Evolutionary conservation across 2,329 filamentous ascomycete genomes (phyloP), one percentile per base, ranked within the genome.

Genomic region (Botrytis elliptica): DNA sequence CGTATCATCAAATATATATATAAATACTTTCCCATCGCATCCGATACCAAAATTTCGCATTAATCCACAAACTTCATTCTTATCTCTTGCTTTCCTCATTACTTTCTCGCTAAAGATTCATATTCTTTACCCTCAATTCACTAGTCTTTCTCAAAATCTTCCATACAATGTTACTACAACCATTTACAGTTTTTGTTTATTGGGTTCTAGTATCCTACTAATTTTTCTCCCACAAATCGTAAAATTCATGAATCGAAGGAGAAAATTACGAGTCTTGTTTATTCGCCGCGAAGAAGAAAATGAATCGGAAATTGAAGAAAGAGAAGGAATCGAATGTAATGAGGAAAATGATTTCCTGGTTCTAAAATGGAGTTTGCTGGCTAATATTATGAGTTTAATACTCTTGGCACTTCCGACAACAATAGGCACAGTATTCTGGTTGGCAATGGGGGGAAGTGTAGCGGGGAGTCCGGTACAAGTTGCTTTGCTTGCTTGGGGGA

Each of bases 381-480:
- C 25, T 64, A 64, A 42, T 42, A 64, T 42, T 9, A 42, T 40
- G 38, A 42, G 60, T 64, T 64, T 64, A 9, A 64, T 42, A n/a
- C 25, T 64, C 22, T 64, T 64, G 38, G 60, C 60, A 20, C 60
- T 64, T 64, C 60, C 60, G 9, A 64, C 60, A 4, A 64, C 60
- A 16, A 64, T n/a, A 14, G 38, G 60, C 3, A 25, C 40, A 4
- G 8, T 29, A 14, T 64, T 64, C 5, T 42, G 60, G 60, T n/a
- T 64, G 60, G 60, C 60, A 3, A 29, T 64, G 29, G 60, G 38
- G 29, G 60, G 36, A 9, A 64, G 16, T 42, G 60, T 64, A 25
- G 7, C 7, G 38, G 60, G 60, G 7, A 64, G 60, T 42, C 60
- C 60, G 60, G 60, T 64, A 4, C 38, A 64, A 42, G 25, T 64